phyloP scores from a whole-genome alignment of 371 early-diverging fungal species.

The Batkoa obscura region DNA sequence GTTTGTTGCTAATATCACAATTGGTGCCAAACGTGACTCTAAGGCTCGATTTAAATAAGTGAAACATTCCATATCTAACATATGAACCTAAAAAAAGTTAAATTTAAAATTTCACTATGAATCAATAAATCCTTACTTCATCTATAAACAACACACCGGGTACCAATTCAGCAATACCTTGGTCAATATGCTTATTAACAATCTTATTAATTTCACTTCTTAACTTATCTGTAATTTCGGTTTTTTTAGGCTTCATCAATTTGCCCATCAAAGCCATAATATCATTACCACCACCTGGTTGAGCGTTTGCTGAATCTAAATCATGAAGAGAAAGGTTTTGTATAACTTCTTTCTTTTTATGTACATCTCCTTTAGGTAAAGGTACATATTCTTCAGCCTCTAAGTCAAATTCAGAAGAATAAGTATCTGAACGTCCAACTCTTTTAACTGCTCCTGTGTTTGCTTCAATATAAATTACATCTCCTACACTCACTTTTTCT shows the following conservation, averaged over 20 bases:
- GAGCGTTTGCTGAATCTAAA: conserved; percentile 95
- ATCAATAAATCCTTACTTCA: conserved; percentile 37
- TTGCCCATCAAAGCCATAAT: conserved; percentile 96
- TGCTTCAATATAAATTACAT: conserved; percentile 97
- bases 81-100: conserved; percentile 45
- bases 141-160: conserved; percentile 97
- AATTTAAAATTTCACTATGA: neutral
- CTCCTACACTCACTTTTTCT: conserved; percentile 91
- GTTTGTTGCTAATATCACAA: conserved; percentile 95
- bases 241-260: conserved; percentile 91
- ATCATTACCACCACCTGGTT: conserved; percentile 91
- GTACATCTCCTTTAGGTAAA: conserved; percentile 97
- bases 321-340: conserved; percentile 98
- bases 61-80: conserved; percentile 98
- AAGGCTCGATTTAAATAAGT: conserved; percentile 94
- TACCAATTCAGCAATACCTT: conserved; percentile 92
- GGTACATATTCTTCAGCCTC: conserved; percentile 96
- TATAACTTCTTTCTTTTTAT: conserved; percentile 92
- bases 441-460: conserved; percentile 94
- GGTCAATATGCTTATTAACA: conserved; percentile 96
- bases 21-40: conserved; percentile 86
- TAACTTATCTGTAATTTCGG: conserved; percentile 94
- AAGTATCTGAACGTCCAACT: conserved; percentile 90
- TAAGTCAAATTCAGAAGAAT: conserved; percentile 88
- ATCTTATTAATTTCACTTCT: conserved; percentile 97